Percentiles rank a stretch among this genome's conserved stretches.
Conservation (phyloP, 306 rosid species). For the Vigna angularis region DNA sequence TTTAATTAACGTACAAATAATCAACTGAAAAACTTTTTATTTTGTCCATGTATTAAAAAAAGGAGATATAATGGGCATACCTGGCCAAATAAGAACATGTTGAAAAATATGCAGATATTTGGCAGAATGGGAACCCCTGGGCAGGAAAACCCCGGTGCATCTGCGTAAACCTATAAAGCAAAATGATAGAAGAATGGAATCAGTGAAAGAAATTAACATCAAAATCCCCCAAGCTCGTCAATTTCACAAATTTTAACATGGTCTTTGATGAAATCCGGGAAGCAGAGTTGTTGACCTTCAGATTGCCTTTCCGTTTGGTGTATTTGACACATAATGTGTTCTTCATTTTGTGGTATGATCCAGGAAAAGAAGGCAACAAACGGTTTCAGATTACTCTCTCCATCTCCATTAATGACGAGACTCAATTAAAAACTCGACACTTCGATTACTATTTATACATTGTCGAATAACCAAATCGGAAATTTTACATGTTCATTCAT, state of each 20-base stretch:
- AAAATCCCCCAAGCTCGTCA: conserved; percentile 18
- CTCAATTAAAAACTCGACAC: conserved; percentile 18
- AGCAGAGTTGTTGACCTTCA: conserved; percentile 34
- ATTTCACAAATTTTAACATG: conserved; percentile 33
- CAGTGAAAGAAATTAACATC: conserved; percentile 34
- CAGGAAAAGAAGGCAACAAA: conserved; percentile 41
- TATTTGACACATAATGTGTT: conserved; percentile 37
- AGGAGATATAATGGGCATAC: conserved; percentile 47
- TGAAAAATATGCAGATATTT: conserved; percentile 81
- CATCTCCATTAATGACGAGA: conserved; percentile 23
- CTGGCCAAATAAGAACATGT: conserved; percentile 94
- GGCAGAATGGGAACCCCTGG: conserved; percentile 92
- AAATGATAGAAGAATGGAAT: conserved; percentile 36
- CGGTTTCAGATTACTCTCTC: conserved; percentile 7
- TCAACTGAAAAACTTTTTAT: conserved; percentile 6
- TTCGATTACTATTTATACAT: conserved; percentile 10
- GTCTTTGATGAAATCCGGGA: conserved; percentile 13
- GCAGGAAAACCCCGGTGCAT: conserved; percentile 84
- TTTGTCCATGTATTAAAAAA: conserved; percentile 26
- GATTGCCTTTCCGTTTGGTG: conserved; percentile 33
- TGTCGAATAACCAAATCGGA: conserved; percentile 16
- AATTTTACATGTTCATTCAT: not conserved
- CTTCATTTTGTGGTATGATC: conserved; percentile 28
- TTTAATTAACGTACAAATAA: conserved; percentile 7
- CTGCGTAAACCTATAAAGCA: conserved; percentile 68